Evolutionary conservation across 177 flowering plant genomes (phyloP), one percentile per base, ranked within the genome.

Genomic region (Tripterygium wilfordii): DNA sequence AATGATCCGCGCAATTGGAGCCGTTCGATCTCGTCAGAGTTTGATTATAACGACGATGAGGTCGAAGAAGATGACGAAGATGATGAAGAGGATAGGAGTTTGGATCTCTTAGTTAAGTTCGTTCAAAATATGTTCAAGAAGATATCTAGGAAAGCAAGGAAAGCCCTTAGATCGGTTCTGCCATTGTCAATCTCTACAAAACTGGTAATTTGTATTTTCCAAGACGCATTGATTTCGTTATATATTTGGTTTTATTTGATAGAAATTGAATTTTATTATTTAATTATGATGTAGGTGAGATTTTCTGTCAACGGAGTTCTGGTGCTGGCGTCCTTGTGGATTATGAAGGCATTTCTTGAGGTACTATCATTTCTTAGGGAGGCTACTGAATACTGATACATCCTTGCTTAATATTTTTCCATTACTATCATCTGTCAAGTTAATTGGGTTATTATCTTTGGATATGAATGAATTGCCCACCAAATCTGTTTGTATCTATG

Each of bases 271-370:
- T 40, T 42, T 36, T 27, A 15, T 59, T 33, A 8, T 8, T 29
- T 55, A 10, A n/a, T 35, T 13, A 10, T 57, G 6, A 33, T 26
- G 32, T 59, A 87, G 96, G 89, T 90, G 41, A 74, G 82, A 4
- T 90, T 90, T 62, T 80, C 91, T 28, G 96, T 90, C 14, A 75
- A 87, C 51, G 96, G 96, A 41, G 75, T 74, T 28, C 63, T 85
- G 32, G 53, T 85, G 30, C 62, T 87, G 66, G 71, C 89, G 16
- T 90, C 78, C 60, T 61, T 90, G 58, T 90, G 97, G 97, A 53
- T 90, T 38, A 53, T 81, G 76, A 90, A 85, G 80, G 96, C 94
- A 40, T 80, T 90, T 52, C 81, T 87, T 38, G 82, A 90, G 96
- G 96, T 90, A 80, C 64, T 18, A 14, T 10, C 15, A 10, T 20